Evolutionary conservation across 2,329 filamentous ascomycete species (phyloP).

Genomic region (Chaetomiaceae sp.): DNA sequence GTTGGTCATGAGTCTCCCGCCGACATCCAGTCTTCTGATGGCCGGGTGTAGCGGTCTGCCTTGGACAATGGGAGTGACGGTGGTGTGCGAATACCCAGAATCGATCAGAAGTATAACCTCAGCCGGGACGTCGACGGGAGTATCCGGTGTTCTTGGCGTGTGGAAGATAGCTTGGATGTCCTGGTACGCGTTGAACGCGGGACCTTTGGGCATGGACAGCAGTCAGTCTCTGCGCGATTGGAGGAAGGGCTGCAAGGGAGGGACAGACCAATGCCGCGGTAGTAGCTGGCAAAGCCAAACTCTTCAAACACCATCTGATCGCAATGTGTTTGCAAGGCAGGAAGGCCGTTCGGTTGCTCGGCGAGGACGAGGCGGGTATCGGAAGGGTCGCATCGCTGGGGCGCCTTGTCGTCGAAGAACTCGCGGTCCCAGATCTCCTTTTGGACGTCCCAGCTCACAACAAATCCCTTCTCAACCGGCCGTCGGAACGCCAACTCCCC

Average conservation of each 20-base stretch:
- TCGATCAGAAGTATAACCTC: conserved; percentile 88
- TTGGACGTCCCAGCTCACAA: conserved; percentile 95
- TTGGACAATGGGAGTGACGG: conserved; percentile 76
- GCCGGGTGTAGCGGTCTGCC: conserved; percentile 77
- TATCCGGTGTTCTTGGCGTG: conserved; percentile 46
- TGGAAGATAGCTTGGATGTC: conserved; percentile 67
- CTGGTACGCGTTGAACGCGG: conserved; percentile 76
- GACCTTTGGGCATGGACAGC: conserved; percentile 42
- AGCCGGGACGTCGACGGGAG: conserved; percentile 49
- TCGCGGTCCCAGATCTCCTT: conserved; percentile 93
- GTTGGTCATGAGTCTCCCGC: conserved; percentile 90
- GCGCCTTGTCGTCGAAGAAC: conserved; percentile 68
- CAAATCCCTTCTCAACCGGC: conserved; percentile 88
- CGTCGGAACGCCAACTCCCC: conserved; percentile 82
- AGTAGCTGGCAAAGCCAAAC: conserved; percentile 86
- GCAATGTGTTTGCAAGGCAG: conserved; percentile 77
- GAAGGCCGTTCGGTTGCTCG: conserved; percentile 79
- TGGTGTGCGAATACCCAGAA: conserved; percentile 89
- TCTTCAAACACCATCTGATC: conserved; percentile 98
- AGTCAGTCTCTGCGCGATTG: conserved; percentile 4
- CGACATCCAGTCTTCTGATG: conserved; percentile 79
- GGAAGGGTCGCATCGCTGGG: conserved; percentile 64
- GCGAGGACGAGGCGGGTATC: conserved; percentile 81
- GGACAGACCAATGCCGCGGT: conserved; percentile 60
- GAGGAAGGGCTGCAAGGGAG: no score